Percentiles rank a stretch among this genome's conserved stretches.
phyloP scores from a whole-genome alignment of 2,329 filamentous ascomycete genomes.

The Sporothrix pallida region DNA sequence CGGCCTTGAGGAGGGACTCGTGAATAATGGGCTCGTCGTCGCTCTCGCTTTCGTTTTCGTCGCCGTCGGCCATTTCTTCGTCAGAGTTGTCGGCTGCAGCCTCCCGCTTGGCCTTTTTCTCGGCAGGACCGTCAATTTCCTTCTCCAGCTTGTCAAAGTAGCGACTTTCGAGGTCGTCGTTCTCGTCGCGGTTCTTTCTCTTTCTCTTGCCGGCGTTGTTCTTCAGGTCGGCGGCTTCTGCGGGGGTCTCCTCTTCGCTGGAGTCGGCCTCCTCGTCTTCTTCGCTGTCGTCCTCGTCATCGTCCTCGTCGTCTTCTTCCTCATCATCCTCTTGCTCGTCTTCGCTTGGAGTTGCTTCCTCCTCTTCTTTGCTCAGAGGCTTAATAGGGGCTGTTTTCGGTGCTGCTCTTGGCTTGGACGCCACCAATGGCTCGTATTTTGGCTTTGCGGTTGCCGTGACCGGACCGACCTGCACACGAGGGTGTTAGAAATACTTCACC shows the following conservation, averaged over 20 bases:
- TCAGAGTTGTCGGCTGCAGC: constrained; percentile 47
- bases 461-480: constrained; percentile 55
- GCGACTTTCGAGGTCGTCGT: constrained; percentile 72
- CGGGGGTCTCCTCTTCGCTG: constrained; percentile 44
- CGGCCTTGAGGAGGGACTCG: constrained; percentile 37
- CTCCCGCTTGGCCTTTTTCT: constrained; percentile 59
- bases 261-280: constrained; percentile 45
- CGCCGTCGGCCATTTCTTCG: constrained; percentile 50
- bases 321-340: constrained; percentile 30
- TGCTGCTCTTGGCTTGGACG: constrained; percentile 24
- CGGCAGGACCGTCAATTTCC: constrained; percentile 48
- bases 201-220: constrained; percentile 64
- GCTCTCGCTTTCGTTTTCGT: constrained; percentile 50
- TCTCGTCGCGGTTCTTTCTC: constrained; percentile 62
- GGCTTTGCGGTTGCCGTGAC: constrained; percentile 54
- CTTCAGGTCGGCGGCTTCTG: constrained; percentile 50
- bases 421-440: constrained; percentile 48
- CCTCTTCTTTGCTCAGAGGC: constrained; percentile 32
- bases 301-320: constrained; percentile 42
- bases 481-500: neutral
- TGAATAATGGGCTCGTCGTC: constrained; percentile 29
- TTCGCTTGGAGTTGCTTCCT: constrained; percentile 16
- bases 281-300: constrained; percentile 34
- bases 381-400: constrained; percentile 27
- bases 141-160: constrained; percentile 71